Evolutionary conservation across 306 rosid genomes (phyloP).

Genomic region (Aeschynomene evenia): DNA sequence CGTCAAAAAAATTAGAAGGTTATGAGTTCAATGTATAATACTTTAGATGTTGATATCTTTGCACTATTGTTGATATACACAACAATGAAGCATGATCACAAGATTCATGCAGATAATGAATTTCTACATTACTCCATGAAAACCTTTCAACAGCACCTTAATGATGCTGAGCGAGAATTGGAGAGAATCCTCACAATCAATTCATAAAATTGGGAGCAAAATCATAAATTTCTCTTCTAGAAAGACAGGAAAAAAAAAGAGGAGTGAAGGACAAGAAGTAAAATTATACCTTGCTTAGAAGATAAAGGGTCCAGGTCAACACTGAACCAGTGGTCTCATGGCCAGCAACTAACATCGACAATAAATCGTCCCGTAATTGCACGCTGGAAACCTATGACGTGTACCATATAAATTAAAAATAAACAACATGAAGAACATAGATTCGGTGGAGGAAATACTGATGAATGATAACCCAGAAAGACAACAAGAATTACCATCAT

Average conservation of each 20-base stretch:
- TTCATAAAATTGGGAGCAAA: background rate
- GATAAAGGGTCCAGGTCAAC: conserved; percentile 93
- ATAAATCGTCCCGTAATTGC: conserved; percentile 88
- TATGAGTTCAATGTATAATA: conserved; percentile 4
- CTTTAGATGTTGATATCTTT: background rate
- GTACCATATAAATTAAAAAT: conserved; percentile 24
- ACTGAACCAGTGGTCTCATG: conserved; percentile 96
- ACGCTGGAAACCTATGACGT: conserved; percentile 74
- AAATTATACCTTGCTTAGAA: conserved; percentile 85
- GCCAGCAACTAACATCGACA: conserved; percentile 94
- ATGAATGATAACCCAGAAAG: background rate
- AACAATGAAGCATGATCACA: conserved; percentile 14
- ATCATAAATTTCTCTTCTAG: background rate
- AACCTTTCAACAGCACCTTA: conserved; percentile 18
- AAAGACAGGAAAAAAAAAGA: background rate
- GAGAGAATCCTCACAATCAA: conserved; percentile 3
- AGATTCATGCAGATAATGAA: background rate
- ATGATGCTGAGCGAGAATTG: background rate
- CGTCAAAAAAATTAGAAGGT: background rate
- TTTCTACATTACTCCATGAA: background rate
- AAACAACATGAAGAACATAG: conserved; percentile 6
- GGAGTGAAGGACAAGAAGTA: background rate
- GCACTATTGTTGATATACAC: background rate
- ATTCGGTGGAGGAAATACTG: background rate
- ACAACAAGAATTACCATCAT: background rate